These are phyloP conservation scores for Macrophomina pseudophaseolina DNA, from an alignment of 2,329 filamentous ascomycete genomes.

Conservation along the genomic window DNA sequence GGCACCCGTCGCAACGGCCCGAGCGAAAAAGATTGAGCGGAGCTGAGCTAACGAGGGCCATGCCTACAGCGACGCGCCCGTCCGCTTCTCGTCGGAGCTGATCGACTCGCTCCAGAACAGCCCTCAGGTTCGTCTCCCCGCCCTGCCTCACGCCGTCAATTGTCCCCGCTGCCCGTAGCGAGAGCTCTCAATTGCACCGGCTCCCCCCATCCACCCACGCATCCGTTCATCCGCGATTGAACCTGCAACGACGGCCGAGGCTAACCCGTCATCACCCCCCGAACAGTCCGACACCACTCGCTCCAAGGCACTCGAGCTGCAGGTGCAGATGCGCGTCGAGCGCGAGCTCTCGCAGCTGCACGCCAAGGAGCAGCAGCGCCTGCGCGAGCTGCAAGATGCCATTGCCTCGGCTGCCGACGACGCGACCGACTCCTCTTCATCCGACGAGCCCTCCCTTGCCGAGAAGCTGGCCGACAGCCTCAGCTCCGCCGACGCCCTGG, in stretches of 20 bases:
- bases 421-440: slow-evolving; percentile 22
- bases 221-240: background rate
- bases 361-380: slow-evolving; percentile 70
- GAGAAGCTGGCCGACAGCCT: slow-evolving; percentile 46
- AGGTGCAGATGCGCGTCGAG: slow-evolving; percentile 85
- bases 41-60: slow-evolving; percentile 27
- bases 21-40: slow-evolving; percentile 33
- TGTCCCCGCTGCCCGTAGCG: background rate
- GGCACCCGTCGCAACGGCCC: background rate
- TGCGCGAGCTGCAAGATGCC: slow-evolving; percentile 71
- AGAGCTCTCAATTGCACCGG: background rate
- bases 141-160: slow-evolving; percentile 4
- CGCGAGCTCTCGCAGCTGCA: slow-evolving; percentile 82
- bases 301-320: slow-evolving; percentile 79
- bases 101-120: slow-evolving; percentile 82
- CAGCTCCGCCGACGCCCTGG: slow-evolving; percentile 41
- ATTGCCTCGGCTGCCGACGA: slow-evolving; percentile 54
- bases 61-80: slow-evolving; percentile 60
- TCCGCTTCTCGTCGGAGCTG: slow-evolving; percentile 79
- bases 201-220: background rate
- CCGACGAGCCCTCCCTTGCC: slow-evolving; percentile 34
- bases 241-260: slow-evolving; percentile 13
- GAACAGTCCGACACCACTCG: slow-evolving; percentile 85
- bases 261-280: background rate
- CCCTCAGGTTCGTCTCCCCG: slow-evolving; percentile 70